These are phyloP conservation scores for Uronychia binucleata DNA, from an alignment of 73 alveolate species.

Conservation along the genomic window DNA sequence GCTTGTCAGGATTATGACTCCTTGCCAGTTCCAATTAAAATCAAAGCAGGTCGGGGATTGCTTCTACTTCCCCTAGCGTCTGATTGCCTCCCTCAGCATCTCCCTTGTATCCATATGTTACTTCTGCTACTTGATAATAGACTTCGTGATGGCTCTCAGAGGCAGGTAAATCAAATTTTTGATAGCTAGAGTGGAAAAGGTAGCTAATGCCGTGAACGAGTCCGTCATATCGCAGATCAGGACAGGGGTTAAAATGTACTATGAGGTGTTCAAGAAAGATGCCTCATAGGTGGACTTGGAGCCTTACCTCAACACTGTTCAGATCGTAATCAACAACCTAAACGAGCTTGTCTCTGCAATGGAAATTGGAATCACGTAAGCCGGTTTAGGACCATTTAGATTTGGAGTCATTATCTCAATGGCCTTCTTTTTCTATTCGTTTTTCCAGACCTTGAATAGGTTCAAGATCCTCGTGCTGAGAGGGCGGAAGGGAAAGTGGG, in stretches of 20 bases:
- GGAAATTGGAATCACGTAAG: background rate
- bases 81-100: background rate
- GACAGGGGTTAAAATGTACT: background rate
- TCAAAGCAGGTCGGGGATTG: background rate
- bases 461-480: background rate
- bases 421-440: background rate
- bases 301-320: background rate
- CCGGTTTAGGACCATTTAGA: background rate
- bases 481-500: background rate
- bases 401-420: background rate
- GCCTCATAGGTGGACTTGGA: background rate
- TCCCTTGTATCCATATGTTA: background rate
- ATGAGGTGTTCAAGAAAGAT: background rate
- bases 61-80: conserved; percentile 7
- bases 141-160: background rate
- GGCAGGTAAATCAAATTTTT: background rate
- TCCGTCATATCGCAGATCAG: background rate
- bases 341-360: background rate
- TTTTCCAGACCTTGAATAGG: background rate
- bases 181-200: background rate
- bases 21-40: background rate
- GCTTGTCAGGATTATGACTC: background rate
- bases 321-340: background rate
- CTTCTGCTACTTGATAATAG: background rate
- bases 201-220: background rate